Evolutionary conservation across 257 asterid genomes (phyloP).

Genomic region (Penstemon barbatus): DNA sequence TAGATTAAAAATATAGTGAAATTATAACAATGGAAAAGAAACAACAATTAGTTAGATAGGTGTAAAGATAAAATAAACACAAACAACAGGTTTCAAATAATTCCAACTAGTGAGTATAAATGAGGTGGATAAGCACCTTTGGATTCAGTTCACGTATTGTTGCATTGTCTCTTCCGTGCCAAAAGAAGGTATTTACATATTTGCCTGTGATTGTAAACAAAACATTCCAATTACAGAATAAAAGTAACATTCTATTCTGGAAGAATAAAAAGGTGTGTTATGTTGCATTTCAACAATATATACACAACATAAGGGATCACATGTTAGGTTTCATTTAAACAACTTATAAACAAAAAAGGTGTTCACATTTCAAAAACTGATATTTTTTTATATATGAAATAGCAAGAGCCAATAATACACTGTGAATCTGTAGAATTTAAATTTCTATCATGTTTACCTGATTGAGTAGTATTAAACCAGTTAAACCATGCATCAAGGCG

Average conservation of each 20-base stretch:
- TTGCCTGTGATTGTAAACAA: slow-evolving; percentile 56
- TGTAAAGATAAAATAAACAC: background rate
- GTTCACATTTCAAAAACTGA: slow-evolving; percentile 12
- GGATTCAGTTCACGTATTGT: slow-evolving; percentile 87
- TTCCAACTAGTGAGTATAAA: slow-evolving; percentile 18
- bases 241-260: slow-evolving; percentile 25
- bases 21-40: background rate
- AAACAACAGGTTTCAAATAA: slow-evolving; percentile 20
- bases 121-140: slow-evolving; percentile 54
- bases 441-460: slow-evolving; percentile 51
- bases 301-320: slow-evolving; percentile 13
- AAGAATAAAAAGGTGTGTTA: slow-evolving; percentile 12
- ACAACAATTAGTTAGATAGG: background rate
- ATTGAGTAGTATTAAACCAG: slow-evolving; percentile 92
- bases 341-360: slow-evolving; percentile 16
- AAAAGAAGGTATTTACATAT: slow-evolving; percentile 65
- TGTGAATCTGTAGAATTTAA: slow-evolving; percentile 10
- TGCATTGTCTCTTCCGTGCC: slow-evolving; percentile 91
- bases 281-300: slow-evolving; percentile 25
- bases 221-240: slow-evolving; percentile 9
- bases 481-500: slow-evolving; percentile 96
- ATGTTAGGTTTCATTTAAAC: slow-evolving; percentile 23
- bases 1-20: background rate
- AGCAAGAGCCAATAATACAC: slow-evolving; percentile 15
- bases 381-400: background rate